These are phyloP conservation scores for Linnemannia elongata DNA, from an alignment of 192 early-diverging fungal species.

Conservation along the genomic window DNA sequence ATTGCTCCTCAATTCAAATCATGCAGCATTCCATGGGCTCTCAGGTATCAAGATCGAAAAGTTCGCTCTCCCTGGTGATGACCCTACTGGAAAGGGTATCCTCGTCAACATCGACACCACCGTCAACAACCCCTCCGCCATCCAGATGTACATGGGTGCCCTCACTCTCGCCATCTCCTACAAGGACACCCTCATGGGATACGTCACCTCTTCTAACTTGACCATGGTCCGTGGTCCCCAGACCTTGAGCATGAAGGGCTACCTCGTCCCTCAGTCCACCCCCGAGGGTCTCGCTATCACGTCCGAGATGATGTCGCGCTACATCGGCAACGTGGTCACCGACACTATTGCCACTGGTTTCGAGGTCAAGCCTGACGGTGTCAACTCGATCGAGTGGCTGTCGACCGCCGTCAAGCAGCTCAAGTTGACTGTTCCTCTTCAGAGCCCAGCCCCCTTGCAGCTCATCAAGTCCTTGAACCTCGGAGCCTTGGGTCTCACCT, in stretches of 20 bases:
- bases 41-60: too few relatives aligned
- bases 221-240: conserved; percentile 57
- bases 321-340: too few relatives aligned
- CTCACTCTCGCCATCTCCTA: too few relatives aligned
- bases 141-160: too few relatives aligned
- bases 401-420: conserved; percentile 31
- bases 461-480: conserved; percentile 62
- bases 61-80: conserved; percentile 61
- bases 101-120: conserved; percentile 58
- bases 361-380: too few relatives aligned
- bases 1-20: not conserved
- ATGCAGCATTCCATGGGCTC: conserved; percentile 62
- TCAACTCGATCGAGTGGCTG: conserved; percentile 53
- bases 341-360: too few relatives aligned
- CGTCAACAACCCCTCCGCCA: too few relatives aligned
- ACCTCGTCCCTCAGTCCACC: conserved; percentile 60
- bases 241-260: conserved; percentile 59
- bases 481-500: conserved; percentile 59
- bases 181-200: conserved; percentile 61
- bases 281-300: conserved; percentile 52
- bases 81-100: conserved; percentile 66
- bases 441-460: conserved; percentile 32
- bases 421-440: conserved; percentile 56
- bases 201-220: conserved; percentile 50
- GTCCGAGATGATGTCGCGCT: conserved; percentile 58